Evolutionary conservation across 148 eudicot genomes (phyloP), one percentile per base, ranked within the genome.

Genomic region (Nepenthes gracilis): DNA sequence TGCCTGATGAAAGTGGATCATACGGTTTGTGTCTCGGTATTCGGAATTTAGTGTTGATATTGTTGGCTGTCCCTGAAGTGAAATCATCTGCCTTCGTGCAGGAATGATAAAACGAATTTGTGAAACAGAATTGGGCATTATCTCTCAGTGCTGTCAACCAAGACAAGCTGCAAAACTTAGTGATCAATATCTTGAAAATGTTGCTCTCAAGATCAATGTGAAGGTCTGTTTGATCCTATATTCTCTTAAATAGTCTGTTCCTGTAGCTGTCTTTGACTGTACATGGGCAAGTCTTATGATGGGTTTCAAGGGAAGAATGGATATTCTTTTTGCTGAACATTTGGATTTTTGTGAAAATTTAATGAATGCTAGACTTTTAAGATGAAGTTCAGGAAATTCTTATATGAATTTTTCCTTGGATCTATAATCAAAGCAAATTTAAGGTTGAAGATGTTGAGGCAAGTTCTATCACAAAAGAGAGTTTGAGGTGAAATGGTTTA

Each of bases 71-170:
- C 1, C 12, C 36, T 55, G 36, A 23, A 32, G 32, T 54, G 7
- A 23, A 23, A 23, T 2, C 36, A 14, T 23, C 2, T 32, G 36
- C 33, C 34, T 5, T 34, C 47, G 12, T 54, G 57, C 74, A 92
- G 98, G 86, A 38, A 86, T 40, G 59, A 88, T 88, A 10, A 92
- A 92, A 63, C 65, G 84, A 12, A 64, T 88, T 4, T 93, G 96
- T 64, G 99, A 93, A 66, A 93, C 96, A 0, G 85, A 88, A 66
- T 61, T 93, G 67, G 96, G 92, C 35, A 80, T 93, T 15, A 74
- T 93, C 14, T 79, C 99, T 2, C 99, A 93, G 43, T 93, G 99
- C 36, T 79, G 95, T 54, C 87, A 82, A 57, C 91, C 98, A 2
- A 69, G 32, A 58, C 71, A 84, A 1, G 86, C 66, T 0, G 0